Evolutionary conservation across 2,329 filamentous ascomycete genomes (phyloP), one percentile per base, ranked within the genome.

Genomic region (Cytospora piceicola): DNA sequence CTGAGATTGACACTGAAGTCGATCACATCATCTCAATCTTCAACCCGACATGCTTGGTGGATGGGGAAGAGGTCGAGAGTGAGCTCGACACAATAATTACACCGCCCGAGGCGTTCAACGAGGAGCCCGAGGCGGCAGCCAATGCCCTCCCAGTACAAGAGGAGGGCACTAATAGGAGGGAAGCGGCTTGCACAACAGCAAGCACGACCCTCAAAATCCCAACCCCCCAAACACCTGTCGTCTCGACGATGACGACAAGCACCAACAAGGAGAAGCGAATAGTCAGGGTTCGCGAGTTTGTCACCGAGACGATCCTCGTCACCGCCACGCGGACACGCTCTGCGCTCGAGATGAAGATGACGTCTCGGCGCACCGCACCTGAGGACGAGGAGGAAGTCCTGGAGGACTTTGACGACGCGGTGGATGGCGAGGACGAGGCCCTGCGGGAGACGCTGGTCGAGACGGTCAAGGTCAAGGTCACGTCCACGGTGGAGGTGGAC

Each of bases 231-330:
- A 49, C 46, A 11, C 11, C 46, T 49, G 11, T 20, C n/a, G 3
- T 22, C 20, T 49, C 46, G n/a, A 22, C 6, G 17, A 59, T 27
- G 17, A 24, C 46, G 17, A 24, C 46, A 2, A 24, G 36, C 55
- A 29, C 57, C 14, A 56, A 27, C 32, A 58, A 27, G 14, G 24
- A 49, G 15, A 58, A n/a, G 4, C 62, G 12, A 27, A 49, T 22
- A 8, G 34, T 61, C 6, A 58, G 14, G n/a, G 22, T 53, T 24
- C 34, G 34, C 27, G 73, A 74, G 66, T 73, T 72, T 12, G 61
- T 73, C 55, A 72, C 72, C 20, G 71, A 74, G 68, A 73, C 71
- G 15, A 70, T 74, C 8, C 65, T 63, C 1, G 70, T 73, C 58
- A 72, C 69, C 42, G 65, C 70, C 27, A 68, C 57, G 30, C 55